phyloP scores from a whole-genome alignment of 2,329 filamentous ascomycete species.

The Cladosporium velox region DNA sequence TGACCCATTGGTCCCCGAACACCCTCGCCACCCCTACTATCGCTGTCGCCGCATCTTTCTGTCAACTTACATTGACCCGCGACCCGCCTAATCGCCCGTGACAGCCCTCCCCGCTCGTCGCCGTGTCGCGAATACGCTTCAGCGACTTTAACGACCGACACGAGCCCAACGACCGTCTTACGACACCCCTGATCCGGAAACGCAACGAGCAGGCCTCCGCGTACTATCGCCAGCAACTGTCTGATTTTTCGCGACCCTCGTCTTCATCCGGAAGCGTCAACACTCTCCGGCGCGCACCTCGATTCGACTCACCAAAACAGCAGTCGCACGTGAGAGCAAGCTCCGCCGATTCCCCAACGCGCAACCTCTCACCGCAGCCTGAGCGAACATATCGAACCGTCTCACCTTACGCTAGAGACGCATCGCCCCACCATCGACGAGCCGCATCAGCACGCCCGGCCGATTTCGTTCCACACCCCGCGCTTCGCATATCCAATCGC shows the following conservation, averaged over 20 bases:
- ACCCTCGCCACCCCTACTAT: not conserved
- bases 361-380: constrained; percentile 20
- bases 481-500: constrained; percentile 73
- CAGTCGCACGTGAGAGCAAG: constrained; percentile 43
- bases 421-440: constrained; percentile 36
- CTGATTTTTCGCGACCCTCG: constrained; percentile 49
- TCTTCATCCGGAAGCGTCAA: constrained; percentile 55
- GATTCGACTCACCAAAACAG: constrained; percentile 45
- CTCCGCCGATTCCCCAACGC: constrained; percentile 47
- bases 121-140: constrained; percentile 47
- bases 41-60: constrained; percentile 4
- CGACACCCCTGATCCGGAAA: constrained; percentile 51
- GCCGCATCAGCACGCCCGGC: constrained; percentile 26
- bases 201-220: constrained; percentile 49
- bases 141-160: constrained; percentile 54
- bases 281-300: constrained; percentile 57
- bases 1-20: constrained; percentile 17
- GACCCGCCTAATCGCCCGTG: constrained; percentile 8
- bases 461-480: constrained; percentile 51
- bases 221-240: constrained; percentile 31
- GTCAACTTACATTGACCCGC: not conserved
- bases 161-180: constrained; percentile 56
- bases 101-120: constrained; percentile 16
- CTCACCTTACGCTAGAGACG: not conserved
- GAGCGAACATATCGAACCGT: constrained; percentile 25